Evolutionary conservation across 148 eudicot genomes (phyloP), one percentile per base, ranked within the genome.

Genomic region (Cornus controversa): DNA sequence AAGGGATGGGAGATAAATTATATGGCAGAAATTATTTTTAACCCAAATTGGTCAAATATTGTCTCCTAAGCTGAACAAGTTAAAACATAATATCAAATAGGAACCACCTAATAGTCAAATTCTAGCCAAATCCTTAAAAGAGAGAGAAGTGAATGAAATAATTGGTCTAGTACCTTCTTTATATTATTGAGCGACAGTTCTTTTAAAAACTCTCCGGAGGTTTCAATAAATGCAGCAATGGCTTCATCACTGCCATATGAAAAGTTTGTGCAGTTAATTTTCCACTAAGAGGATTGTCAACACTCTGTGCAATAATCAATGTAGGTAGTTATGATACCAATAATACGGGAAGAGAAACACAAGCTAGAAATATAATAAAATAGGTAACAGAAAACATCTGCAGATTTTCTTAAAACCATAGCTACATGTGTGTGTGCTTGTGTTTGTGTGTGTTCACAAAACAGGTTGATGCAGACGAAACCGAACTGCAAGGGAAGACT

Each of bases 161-260:
- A 50, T n/a, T 60, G 22, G 24, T 42, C 29, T 14, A 1, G 64
- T 89, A 91, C 98, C 97, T 91, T 81, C 25, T 18, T 57, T 53
- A 93, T 79, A 79, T 84, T 81, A 81, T 91, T 91, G 64, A 95
- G 96, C 1, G 93, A 87, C 25, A 95, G 71, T 67, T 91, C 93
- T 53, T 13, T 85, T 80, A 95, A 70, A 62, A 84, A 81, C 75
- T 76, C 89, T 70, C 94, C 98, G 64, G 85, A 82, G 66, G 88
- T 78, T 87, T 95, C 98, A 78, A 95, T 85, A 75, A 89, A 93
- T 24, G 99, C 99, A 75, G 99, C 96, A 82, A 95, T 47, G 80
- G 99, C 99, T 82, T 90, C 97, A 82, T 95, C 99, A 81, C 99
- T 95, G 88, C 78, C 73, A 84, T 58, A 76, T 11, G 13, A 69